phyloP scores from a whole-genome alignment of 306 rosid species.

The Vigna hirtella region DNA sequence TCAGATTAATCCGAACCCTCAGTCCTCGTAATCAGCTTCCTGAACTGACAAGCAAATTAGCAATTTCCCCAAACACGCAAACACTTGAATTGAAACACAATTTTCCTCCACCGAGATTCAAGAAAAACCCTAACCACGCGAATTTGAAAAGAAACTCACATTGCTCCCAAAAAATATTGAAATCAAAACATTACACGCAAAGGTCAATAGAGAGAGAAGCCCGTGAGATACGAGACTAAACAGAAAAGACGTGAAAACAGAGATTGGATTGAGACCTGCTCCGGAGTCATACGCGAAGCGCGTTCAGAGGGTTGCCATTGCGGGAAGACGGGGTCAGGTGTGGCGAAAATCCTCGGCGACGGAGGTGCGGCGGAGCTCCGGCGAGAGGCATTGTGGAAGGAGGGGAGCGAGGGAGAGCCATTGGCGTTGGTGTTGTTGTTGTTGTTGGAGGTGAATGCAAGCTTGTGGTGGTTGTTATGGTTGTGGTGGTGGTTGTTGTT shows the following conservation, averaged over 20 bases:
- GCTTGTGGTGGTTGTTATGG: slow-evolving; percentile 49
- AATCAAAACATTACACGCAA: slow-evolving; percentile 1
- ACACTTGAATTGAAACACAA: slow-evolving; percentile 27
- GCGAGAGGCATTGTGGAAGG: slow-evolving; percentile 56
- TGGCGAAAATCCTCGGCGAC: slow-evolving; percentile 40
- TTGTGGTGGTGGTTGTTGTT: slow-evolving; percentile 36
- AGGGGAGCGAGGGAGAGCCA: slow-evolving; percentile 35
- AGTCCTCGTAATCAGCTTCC: slow-evolving; percentile 26
- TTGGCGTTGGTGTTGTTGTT: not conserved
- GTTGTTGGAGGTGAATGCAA: slow-evolving; percentile 51
- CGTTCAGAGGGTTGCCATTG: slow-evolving; percentile 86
- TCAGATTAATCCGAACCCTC: slow-evolving; percentile 13
- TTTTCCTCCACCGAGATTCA: not conserved
- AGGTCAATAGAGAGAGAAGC: not conserved
- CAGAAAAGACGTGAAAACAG: not conserved
- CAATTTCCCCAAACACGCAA: not conserved
- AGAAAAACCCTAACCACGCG: slow-evolving; percentile 42
- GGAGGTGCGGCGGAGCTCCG: slow-evolving; percentile 56
- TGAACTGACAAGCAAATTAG: not conserved
- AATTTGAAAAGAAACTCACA: slow-evolving; percentile 1
- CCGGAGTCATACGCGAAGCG: slow-evolving; percentile 74
- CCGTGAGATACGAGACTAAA: not conserved
- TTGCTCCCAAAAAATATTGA: not conserved
- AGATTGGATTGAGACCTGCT: slow-evolving; percentile 58
- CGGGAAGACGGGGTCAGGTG: slow-evolving; percentile 61